Percentiles rank a stretch among this genome's conserved stretches.
These are phyloP conservation scores for Lasiodiplodia hormozganensis DNA, from an alignment of 2,329 filamentous ascomycete species.

Conservation along the genomic window DNA sequence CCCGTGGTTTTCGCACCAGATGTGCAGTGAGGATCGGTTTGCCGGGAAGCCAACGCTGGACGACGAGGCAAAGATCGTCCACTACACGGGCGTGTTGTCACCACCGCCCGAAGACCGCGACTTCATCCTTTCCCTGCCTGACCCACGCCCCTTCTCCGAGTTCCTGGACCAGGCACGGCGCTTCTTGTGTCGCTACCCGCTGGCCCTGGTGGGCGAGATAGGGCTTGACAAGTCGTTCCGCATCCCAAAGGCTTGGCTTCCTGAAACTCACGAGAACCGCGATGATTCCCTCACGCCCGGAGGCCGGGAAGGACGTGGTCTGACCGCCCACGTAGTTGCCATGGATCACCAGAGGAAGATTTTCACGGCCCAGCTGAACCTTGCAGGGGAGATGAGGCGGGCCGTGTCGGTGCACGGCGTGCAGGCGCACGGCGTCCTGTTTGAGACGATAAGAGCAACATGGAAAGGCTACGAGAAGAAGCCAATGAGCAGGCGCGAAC, in stretches of 20 bases:
- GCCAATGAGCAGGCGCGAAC: slow-evolving; percentile 66
- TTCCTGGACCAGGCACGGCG: slow-evolving; percentile 64
- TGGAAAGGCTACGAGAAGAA: slow-evolving; percentile 76
- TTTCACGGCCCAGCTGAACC: slow-evolving; percentile 70
- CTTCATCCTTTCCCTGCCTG: slow-evolving; percentile 63
- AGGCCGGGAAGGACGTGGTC: slow-evolving; percentile 70
- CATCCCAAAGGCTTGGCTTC: slow-evolving; percentile 67
- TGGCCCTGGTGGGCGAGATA: slow-evolving; percentile 77
- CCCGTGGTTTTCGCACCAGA: slow-evolving; percentile 82
- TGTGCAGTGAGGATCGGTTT: slow-evolving; percentile 66
- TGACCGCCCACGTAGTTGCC: slow-evolving; percentile 72
- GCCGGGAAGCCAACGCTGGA: slow-evolving; percentile 42
- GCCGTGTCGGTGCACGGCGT: slow-evolving; percentile 77
- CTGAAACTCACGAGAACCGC: slow-evolving; percentile 48
- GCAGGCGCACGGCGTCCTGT: slow-evolving; percentile 75
- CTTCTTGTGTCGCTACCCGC: slow-evolving; percentile 64
- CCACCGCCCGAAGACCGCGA: slow-evolving; percentile 59
- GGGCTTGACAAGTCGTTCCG: slow-evolving; percentile 80
- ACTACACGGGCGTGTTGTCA: slow-evolving; percentile 72
- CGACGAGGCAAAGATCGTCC: slow-evolving; percentile 56
- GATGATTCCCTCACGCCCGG: slow-evolving; percentile 68
- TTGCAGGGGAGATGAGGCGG: slow-evolving; percentile 71
- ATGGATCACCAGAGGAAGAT: slow-evolving; percentile 73
- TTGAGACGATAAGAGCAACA: slow-evolving; percentile 67
- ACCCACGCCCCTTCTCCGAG: slow-evolving; percentile 65